These are phyloP conservation scores for Biscogniauxia sp. DNA, from an alignment of 2,329 filamentous ascomycete species.

Conservation along the genomic window DNA sequence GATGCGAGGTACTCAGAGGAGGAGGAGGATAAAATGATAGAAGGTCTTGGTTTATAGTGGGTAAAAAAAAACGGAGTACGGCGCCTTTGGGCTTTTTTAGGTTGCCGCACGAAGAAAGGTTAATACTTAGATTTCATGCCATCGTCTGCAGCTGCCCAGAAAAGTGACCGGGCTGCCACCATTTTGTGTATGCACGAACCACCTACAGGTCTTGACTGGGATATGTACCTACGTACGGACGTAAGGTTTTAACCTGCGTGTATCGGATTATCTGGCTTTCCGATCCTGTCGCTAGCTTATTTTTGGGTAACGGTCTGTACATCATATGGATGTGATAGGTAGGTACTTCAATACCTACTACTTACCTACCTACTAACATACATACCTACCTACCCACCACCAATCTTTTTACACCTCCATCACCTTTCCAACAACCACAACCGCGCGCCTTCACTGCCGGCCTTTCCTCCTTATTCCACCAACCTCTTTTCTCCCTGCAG, in stretches of 20 bases:
- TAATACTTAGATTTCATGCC: not conserved
- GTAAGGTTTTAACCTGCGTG: too few relatives aligned
- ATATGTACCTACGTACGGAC: too few relatives aligned
- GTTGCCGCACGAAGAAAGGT: not conserved
- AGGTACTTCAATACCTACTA: not conserved
- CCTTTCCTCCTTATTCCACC: not conserved
- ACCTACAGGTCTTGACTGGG: too few relatives aligned
- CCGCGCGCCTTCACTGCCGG: not conserved
- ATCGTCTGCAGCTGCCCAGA: too few relatives aligned
- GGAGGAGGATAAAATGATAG: not conserved
- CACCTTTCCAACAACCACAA: not conserved
- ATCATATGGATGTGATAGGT: too few relatives aligned
- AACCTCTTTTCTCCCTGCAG: not conserved
- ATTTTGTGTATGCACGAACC: too few relatives aligned
- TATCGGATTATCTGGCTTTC: not conserved
- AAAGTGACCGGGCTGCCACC: too few relatives aligned
- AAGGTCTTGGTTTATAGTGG: not conserved
- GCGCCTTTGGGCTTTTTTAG: not conserved
- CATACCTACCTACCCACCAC: not conserved
- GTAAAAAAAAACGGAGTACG: not conserved
- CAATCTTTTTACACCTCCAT: constrained; percentile 3
- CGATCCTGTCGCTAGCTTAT: not conserved
- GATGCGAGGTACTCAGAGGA: not conserved
- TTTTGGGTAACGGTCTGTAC: too few relatives aligned
- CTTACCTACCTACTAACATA: too few relatives aligned